Evolutionary conservation across 441 rosid species (phyloP).

Genomic region (Melastoma candidum): DNA sequence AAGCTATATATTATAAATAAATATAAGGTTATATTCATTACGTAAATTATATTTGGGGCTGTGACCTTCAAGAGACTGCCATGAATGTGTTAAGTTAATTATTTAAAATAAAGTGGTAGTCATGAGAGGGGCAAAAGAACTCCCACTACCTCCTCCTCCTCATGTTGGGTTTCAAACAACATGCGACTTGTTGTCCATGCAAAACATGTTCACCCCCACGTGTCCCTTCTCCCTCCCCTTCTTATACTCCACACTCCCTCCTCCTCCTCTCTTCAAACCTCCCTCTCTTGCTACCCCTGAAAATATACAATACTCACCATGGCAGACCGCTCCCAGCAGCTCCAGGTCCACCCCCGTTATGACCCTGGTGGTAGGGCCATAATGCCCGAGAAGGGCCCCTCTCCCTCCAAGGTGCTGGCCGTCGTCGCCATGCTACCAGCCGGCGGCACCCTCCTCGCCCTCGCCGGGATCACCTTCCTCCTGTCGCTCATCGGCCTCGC

Average conservation of each 20-base stretch:
- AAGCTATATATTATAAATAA: too few species aligned
- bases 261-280: not conserved
- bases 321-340: conserved; percentile 6
- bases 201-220: conserved; percentile 2
- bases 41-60: too few species aligned
- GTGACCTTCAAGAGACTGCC: too few species aligned
- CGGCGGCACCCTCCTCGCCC: conserved; percentile 17
- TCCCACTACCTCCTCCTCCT: too few species aligned
- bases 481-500: conserved; percentile 17
- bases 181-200: conserved; percentile 16
- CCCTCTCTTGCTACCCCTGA: not conserved
- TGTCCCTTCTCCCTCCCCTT: not conserved
- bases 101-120: too few species aligned
- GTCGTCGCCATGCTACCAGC: conserved; percentile 9
- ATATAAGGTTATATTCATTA: too few species aligned
- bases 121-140: too few species aligned
- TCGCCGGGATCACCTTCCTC: conserved; percentile 16
- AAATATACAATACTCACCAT: not conserved
- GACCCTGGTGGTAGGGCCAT: not conserved
- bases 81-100: too few species aligned
- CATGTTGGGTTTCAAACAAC: too few species aligned
- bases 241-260: not conserved
- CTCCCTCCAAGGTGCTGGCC: conserved; percentile 6
- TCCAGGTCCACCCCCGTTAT: conserved; percentile 11
- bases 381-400: conserved; percentile 5